These are phyloP conservation scores for Phyllosticta capitalensis DNA, from an alignment of 2,329 filamentous ascomycete species.

Conservation along the genomic window DNA sequence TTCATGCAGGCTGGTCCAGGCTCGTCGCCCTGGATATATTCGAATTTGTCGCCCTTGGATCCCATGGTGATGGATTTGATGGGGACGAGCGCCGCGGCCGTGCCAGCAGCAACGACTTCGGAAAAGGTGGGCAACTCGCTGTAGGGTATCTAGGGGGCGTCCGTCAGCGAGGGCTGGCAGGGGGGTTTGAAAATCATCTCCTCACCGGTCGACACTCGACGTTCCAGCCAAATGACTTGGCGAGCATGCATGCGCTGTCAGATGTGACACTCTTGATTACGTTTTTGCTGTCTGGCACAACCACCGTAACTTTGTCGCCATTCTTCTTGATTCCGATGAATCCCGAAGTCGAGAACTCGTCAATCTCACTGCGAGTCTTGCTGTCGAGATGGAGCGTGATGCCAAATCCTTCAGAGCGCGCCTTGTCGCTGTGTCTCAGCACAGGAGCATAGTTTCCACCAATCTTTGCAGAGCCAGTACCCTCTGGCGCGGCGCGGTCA, in stretches of 20 bases:
- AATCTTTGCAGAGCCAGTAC: slow-evolving; percentile 84
- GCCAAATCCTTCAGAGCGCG: slow-evolving; percentile 69
- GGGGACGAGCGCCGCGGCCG: slow-evolving; percentile 81
- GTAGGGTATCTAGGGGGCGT: slow-evolving; percentile 49
- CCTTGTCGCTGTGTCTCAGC: slow-evolving; percentile 74
- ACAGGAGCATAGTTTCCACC: slow-evolving; percentile 96
- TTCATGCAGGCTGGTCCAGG: slow-evolving; percentile 64
- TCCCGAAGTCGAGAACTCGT: slow-evolving; percentile 91
- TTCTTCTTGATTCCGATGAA: slow-evolving; percentile 72
- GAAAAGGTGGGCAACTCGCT: slow-evolving; percentile 53
- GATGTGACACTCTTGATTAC: slow-evolving; percentile 84
- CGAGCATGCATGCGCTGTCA: slow-evolving; percentile 68
- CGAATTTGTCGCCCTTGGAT: slow-evolving; percentile 46
- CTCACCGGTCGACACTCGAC: slow-evolving; percentile 64
- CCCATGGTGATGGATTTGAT: slow-evolving; percentile 80
- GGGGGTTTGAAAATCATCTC: slow-evolving; percentile 8
- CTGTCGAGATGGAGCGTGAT: slow-evolving; percentile 93
- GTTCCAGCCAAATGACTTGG: slow-evolving; percentile 68
- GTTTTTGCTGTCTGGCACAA: slow-evolving; percentile 78
- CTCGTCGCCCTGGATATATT: slow-evolving; percentile 51
- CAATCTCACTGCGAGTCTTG: slow-evolving; percentile 70
- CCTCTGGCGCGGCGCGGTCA: slow-evolving; percentile 84
- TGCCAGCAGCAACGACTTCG: slow-evolving; percentile 87
- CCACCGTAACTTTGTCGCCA: slow-evolving; percentile 56
- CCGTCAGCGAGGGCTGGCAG: neutral